Percentiles rank a stretch among this genome's conserved stretches.
These are phyloP conservation scores for Litchi chinensis DNA, from an alignment of 345 rosid genomes.

Conservation along the genomic window DNA sequence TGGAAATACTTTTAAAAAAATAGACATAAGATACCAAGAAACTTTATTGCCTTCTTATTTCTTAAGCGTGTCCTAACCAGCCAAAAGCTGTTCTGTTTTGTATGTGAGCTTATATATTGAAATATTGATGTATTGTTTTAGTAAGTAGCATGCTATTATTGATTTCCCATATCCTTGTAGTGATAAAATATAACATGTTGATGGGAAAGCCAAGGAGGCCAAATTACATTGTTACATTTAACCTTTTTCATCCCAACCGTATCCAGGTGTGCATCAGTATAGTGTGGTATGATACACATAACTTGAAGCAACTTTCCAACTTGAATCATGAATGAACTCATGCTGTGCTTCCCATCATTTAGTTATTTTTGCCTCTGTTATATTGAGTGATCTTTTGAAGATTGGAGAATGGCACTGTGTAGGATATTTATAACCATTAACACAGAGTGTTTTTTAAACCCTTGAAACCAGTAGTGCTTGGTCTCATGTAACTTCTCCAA, in stretches of 20 bases:
- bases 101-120: not conserved
- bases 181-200: not conserved
- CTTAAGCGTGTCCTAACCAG: not conserved
- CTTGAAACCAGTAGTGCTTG: not conserved
- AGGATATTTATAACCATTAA: not conserved
- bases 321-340: not conserved
- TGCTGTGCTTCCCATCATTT: not conserved
- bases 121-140: not conserved
- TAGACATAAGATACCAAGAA: not conserved
- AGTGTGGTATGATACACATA: not conserved
- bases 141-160: not conserved
- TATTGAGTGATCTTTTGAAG: not conserved
- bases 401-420: not conserved
- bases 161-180: not conserved
- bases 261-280: too few species aligned
- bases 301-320: not conserved
- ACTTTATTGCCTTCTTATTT: not conserved
- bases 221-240: not conserved
- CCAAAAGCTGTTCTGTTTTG: not conserved
- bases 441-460: not conserved
- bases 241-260: not conserved
- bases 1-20: not conserved
- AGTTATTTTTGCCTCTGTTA: not conserved
- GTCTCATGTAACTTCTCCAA: not conserved
- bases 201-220: not conserved